phyloP scores from a whole-genome alignment of 768 basidiomycete species.

The Lanmaoa rubissima region DNA sequence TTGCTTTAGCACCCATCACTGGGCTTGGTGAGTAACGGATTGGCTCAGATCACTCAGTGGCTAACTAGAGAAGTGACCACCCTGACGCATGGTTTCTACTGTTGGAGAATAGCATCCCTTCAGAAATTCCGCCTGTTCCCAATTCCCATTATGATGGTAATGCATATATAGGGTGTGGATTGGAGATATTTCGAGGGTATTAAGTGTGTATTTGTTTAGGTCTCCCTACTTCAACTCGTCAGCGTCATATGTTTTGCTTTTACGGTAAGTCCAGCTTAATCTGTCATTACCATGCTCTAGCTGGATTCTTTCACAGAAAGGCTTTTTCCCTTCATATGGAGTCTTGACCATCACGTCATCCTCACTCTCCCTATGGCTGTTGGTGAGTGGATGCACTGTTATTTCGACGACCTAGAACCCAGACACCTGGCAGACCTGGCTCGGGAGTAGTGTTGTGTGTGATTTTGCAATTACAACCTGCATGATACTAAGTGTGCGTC shows the following conservation, averaged over 20 bases:
- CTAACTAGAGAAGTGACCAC: slow-evolving; percentile 7
- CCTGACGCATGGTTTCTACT: too few relatives aligned
- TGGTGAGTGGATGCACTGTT: too few relatives aligned
- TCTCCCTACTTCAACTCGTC: slow-evolving; percentile 23
- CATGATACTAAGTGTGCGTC: too few relatives aligned
- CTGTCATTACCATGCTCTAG: neutral
- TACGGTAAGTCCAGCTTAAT: neutral
- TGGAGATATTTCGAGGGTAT: neutral
- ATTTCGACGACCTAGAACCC: too few relatives aligned
- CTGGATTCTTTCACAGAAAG: neutral
- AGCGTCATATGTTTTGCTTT: slow-evolving; percentile 10
- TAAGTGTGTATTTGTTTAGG: slow-evolving; percentile 2
- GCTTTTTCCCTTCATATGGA: too few relatives aligned
- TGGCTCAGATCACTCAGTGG: neutral
- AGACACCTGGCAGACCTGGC: too few relatives aligned
- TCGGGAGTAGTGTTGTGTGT: too few relatives aligned
- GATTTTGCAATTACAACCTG: too few relatives aligned
- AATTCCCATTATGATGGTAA: slow-evolving; percentile 19
- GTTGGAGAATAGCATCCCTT: slow-evolving; percentile 17
- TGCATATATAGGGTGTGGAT: neutral
- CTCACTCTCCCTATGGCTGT: too few relatives aligned
- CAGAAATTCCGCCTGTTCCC: neutral
- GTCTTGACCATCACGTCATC: too few relatives aligned
- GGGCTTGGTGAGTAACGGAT: slow-evolving; percentile 18
- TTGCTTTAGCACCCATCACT: slow-evolving; percentile 1